These are phyloP conservation scores for Rasamsonia emersonii DNA, from an alignment of 2,329 filamentous ascomycete genomes.

Conservation along the genomic window DNA sequence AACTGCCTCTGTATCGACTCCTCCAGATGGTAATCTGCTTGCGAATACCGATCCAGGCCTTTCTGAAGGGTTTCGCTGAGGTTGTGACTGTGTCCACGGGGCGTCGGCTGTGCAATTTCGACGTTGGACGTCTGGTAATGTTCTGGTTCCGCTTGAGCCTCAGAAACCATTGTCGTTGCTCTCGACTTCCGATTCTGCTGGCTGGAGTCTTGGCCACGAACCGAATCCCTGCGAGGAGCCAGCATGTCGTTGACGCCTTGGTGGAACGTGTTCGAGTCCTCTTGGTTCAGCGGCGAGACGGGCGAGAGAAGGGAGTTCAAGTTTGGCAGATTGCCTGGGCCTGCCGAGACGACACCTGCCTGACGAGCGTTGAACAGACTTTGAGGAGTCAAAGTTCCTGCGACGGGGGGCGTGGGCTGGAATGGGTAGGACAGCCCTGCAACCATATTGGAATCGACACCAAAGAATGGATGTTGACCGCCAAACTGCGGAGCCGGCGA, in stretches of 20 bases:
- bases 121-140: slow-evolving; percentile 35
- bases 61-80: slow-evolving; percentile 70
- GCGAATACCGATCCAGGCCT: slow-evolving; percentile 57
- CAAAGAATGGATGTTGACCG: slow-evolving; percentile 50
- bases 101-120: slow-evolving; percentile 53
- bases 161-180: slow-evolving; percentile 20
- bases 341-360: slow-evolving; percentile 50
- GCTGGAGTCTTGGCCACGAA: slow-evolving; percentile 21
- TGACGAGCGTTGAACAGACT: slow-evolving; percentile 35
- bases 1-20: slow-evolving; percentile 70
- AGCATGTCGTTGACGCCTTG: slow-evolving; percentile 16
- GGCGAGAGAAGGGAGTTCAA: slow-evolving; percentile 51
- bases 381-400: slow-evolving; percentile 32
- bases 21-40: slow-evolving; percentile 77
- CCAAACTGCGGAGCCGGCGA: slow-evolving; percentile 64
- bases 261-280: slow-evolving; percentile 36
- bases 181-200: slow-evolving; percentile 19
- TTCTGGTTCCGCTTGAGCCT: slow-evolving; percentile 19
- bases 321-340: slow-evolving; percentile 34
- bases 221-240: slow-evolving; percentile 15
- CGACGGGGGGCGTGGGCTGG: slow-evolving; percentile 50
- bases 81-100: slow-evolving; percentile 59
- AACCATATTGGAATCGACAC: slow-evolving; percentile 48
- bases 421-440: slow-evolving; percentile 62
- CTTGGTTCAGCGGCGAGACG: slow-evolving; percentile 52